Base-by-base conservation (phyloP, 805 yeast species). In the Cyberlindnera veronae region DNA sequence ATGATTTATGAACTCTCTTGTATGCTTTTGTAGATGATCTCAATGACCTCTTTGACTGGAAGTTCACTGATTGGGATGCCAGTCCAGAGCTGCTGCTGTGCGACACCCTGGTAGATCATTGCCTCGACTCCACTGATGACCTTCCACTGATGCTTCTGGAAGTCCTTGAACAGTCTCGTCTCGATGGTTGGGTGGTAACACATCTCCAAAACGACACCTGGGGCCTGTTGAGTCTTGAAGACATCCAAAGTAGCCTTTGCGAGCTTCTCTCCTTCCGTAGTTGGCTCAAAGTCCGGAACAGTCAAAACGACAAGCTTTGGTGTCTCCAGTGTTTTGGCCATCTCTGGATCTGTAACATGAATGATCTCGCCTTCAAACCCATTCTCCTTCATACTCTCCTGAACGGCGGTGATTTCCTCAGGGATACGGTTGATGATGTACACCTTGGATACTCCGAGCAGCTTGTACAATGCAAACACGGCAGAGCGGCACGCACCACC, bases 401-500 rank as follows among this genome's bases (percentile, higher is more conserved):
- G 42, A 1, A 53, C 47, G 4, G 41, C 47, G 5, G 26, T 44
- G 8, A 54, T 53, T 32, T 54, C 58, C 3, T 48, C 47, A 2
- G 48, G 41, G 19, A 50, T 46, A 41, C 58, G 46, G 43, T 54
- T 54, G 42, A 54, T 42, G 36, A 54, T 46, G 43, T 54, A 54
- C 18, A 54, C 42, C 16, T 50, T 52, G 22, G 54, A 51, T 14
- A 48, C 55, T 10, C 53, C 51, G n/a, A 54, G 40, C 3, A 54
- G 42, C 24, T 46, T 46, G 30, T 50, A 41, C 7, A 54, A 35
- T 1, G 58, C 55, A 36, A 47, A 54, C 7, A 54, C 50, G 1
- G 58, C 57, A 3, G 56, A 53, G 23, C 58, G 49, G 36, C 58
- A 52, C 5, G 58, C 58, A 40, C 58, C 58, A 36, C 58, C 58